Evolutionary conservation across 2,329 filamentous ascomycete genomes (phyloP).

Genomic region (Verticillium albo-atrum): DNA sequence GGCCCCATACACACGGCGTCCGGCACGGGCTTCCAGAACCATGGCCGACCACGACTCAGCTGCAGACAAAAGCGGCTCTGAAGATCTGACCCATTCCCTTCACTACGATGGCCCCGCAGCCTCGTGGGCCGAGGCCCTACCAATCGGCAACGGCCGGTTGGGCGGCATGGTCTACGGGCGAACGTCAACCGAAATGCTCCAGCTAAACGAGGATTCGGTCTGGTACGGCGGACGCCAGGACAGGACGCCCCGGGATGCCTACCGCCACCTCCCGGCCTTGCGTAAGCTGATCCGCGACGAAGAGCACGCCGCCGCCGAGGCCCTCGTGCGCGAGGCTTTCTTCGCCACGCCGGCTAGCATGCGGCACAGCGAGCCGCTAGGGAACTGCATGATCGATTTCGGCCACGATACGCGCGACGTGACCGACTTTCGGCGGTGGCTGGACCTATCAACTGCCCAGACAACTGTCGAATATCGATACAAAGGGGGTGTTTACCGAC

Average conservation of each 20-base stretch:
- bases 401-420: constrained; percentile 20
- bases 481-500: constrained; percentile 12
- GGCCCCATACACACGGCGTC: neutral
- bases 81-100: constrained; percentile 16
- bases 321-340: constrained; percentile 25
- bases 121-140: constrained; percentile 26
- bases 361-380: constrained; percentile 40
- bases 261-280: constrained; percentile 26
- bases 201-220: constrained; percentile 42
- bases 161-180: constrained; percentile 33
- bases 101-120: constrained; percentile 22
- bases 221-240: constrained; percentile 36
- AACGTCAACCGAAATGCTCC: constrained; percentile 27
- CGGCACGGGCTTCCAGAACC: constrained; percentile 8
- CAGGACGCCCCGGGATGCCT: constrained; percentile 29
- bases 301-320: constrained; percentile 12
- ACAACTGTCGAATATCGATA: constrained; percentile 7
- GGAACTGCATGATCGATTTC: constrained; percentile 32
- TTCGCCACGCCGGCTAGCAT: constrained; percentile 39
- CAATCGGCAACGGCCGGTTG: constrained; percentile 38
- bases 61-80: neutral
- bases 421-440: constrained; percentile 8
- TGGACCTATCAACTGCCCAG: constrained; percentile 11
- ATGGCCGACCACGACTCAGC: constrained; percentile 3
- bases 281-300: constrained; percentile 30